Base-by-base conservation (phyloP, 2,329 filamentous ascomycete genomes). In the Aspergillus bombycis region DNA sequence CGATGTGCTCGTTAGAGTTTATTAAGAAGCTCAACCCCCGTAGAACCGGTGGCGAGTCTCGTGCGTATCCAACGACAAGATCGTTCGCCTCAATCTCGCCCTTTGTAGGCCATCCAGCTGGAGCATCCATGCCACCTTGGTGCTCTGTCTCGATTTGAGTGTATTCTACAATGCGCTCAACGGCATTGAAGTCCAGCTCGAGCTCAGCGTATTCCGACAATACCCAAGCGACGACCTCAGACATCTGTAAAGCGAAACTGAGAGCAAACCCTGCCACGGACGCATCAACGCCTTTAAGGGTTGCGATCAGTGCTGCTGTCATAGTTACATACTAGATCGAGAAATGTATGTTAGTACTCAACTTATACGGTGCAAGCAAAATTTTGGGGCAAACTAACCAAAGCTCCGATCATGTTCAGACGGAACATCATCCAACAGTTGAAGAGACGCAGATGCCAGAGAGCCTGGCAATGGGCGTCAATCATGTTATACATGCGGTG, bases 361-460 rank as follows among this genome's bases (percentile, higher is more conserved):
- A 12, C 32, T 10, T 14, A 3, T 28, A 21, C 8, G 4, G n/a
- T 32, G 23, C 23, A 48, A 28, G 11, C 14, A 23, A 4, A 11
- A 45, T 16, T 3, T 23, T 12, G n/a, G n/a, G 8, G n/a, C 14
- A 45, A 26, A 62, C 61, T 41, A 38, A 62, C 61, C 21, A 36
- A 41, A 32, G 61, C 56, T 4, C 91, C 91, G 2, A 93, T 81
- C 23, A 91, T 75, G 21, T 86, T 82, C 84, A 93, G 89, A 6
- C 91, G 85, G 79, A 90, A 88, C 48, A 87, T 86, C 80, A 94
- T 86, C 91, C 91, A 94, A 32, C 90, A 84, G 73, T 91, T 92
- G 73, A 92, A 89, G 2, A 90, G 82, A 85, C 86, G 90, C 57
- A 89, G 79, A 71, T 92, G 85, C 81, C 86, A 66, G 9, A 58